Base-by-base conservation (phyloP, 2,329 filamentous ascomycete genomes). In the Venturia nashicola region DNA sequence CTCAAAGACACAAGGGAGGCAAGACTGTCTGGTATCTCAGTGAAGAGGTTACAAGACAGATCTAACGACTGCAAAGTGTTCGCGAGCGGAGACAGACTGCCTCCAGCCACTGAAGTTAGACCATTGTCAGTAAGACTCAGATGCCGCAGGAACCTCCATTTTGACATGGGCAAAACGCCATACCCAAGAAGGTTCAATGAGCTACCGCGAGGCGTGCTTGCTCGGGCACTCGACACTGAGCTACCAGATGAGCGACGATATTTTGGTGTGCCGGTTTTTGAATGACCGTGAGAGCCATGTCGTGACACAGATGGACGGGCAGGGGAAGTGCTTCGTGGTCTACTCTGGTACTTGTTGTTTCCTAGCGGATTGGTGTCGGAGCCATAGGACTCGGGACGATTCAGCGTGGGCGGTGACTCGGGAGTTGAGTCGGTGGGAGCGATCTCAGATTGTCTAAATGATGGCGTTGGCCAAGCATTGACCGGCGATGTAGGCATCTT, bases 81-180 rank as follows among this genome's bases (percentile, higher is more conserved):
- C 48, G 91, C 87, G 61, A 99, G 81, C 18, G 94, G 93, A 9
- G 84, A 81, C 67, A 99, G 80, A 72, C 92, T 91, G 60, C 85
- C 78, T 5, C 86, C 83, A 48, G 88, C 83, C 67, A 99, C 86
- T 5, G 86, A 85, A 8, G 91, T 96, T 67, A 99, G 80, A 9
- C 88, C 87, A 75, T 97, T 99, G 72, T 97, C 94, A 6, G 93
- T 87, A 62, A 99, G 79, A 72, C 92, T 94, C 51, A 99, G 81
- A 76, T 97, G 93, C 72, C 90, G 88, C 70, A 99, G 77, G 75
- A 97, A 96, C 65, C 93, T 86, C 94, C 94, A 99, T 76, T 97
- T 97, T 0, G 88, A 89, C 0, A 89, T 78, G 51, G 92, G 91
- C 18, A 97, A 80, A 65, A 87, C 82, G 46, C 87, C 86, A 72